Evolutionary conservation across 177 flowering plant species (phyloP).

Genomic region (Vitis hybrid): DNA sequence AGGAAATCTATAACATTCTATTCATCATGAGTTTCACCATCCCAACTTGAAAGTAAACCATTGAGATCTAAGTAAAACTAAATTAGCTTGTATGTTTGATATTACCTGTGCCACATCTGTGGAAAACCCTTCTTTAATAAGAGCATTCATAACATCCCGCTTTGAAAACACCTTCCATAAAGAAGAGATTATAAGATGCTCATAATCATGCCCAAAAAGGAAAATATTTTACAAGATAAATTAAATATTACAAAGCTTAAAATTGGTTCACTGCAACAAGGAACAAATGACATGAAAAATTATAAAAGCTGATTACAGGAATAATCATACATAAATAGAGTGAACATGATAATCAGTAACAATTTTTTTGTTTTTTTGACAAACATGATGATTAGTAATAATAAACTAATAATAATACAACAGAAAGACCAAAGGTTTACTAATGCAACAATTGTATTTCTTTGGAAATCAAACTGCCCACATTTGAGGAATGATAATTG

Average conservation of each 20-base stretch:
- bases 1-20: neutral
- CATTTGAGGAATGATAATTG: no score
- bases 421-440: no score
- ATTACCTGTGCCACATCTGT: conserved; percentile 90
- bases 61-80: neutral
- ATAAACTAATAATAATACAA: no score
- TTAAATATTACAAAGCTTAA: neutral
- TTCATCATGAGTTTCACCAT: neutral
- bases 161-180: conserved; percentile 73
- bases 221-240: neutral
- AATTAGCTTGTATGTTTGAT: neutral
- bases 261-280: no score
- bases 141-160: conserved; percentile 63
- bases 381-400: no score
- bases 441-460: no score
- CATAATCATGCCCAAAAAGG: neutral
- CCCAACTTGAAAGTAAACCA: neutral
- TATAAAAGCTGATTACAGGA: no score
- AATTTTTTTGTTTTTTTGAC: no score
- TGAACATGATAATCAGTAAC: no score
- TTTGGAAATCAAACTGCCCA: no score
- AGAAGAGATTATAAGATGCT: conserved; percentile 7
- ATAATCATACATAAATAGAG: no score
- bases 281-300: no score
- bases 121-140: conserved; percentile 73